phyloP scores from a whole-genome alignment of 176 grass and related monocot species.

The Zea luxurians region DNA sequence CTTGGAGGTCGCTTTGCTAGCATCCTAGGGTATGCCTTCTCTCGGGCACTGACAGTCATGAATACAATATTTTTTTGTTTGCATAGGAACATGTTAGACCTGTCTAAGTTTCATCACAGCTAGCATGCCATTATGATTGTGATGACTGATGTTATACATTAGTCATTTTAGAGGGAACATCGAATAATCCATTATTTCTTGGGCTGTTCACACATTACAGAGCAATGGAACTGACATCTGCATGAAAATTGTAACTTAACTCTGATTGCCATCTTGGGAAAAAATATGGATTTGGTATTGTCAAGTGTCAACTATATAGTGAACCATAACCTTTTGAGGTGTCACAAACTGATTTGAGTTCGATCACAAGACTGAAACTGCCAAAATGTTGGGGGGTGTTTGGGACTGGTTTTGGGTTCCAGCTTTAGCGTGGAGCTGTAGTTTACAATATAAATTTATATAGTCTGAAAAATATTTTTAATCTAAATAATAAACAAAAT shows the following conservation, averaged over 20 bases:
- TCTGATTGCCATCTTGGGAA: background rate
- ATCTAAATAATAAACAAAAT: no score
- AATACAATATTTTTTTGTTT: constrained; percentile 19
- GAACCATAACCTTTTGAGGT: constrained; percentile 1
- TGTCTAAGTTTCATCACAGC: background rate
- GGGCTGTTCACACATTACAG: background rate
- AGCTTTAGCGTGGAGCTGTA: no score
- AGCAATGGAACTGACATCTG: background rate
- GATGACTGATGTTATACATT: background rate
- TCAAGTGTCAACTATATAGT: background rate
- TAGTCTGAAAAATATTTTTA: no score
- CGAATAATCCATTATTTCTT: constrained; percentile 5
- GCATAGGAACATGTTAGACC: background rate
- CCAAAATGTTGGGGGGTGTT: background rate
- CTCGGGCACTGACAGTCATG: background rate
- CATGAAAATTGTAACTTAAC: constrained; percentile 2
- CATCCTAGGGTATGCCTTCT: no score
- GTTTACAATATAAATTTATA: no score
- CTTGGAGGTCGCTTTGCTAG: no score
- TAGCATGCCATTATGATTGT: constrained; percentile 13
- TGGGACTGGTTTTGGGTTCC: no score
- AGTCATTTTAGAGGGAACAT: background rate
- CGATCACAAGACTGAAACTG: background rate
- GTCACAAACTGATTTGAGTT: constrained; percentile 12
- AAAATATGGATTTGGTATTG: background rate